Percentiles rank a stretch among this genome's conserved stretches.
Conservation (phyloP, 1,284 basidiomycete species). For the Ganoderma multipileum region DNA sequence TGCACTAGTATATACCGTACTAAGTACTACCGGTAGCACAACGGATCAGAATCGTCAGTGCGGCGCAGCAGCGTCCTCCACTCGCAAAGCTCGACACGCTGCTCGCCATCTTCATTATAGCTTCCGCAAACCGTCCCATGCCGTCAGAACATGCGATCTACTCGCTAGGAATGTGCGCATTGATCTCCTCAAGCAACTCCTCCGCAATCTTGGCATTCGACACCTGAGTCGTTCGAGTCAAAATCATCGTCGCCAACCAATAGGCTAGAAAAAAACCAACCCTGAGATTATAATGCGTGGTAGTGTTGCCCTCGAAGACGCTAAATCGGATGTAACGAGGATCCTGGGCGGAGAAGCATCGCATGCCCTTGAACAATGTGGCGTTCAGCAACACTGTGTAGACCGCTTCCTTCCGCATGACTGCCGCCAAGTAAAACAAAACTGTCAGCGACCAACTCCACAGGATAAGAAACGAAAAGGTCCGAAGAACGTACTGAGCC, state of each 20-base stretch:
- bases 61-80: not conserved
- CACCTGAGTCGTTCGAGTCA: constrained; percentile 34
- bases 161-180: constrained; percentile 41
- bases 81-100: not conserved
- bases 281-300: constrained; percentile 79
- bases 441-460: not conserved
- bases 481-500: constrained; percentile 63
- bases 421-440: constrained; percentile 47
- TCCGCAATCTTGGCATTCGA: constrained; percentile 43
- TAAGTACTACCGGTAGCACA: not conserved
- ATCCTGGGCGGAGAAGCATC: constrained; percentile 78
- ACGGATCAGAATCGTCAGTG: not conserved
- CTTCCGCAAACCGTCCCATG: not conserved
- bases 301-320: constrained; percentile 70
- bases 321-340: constrained; percentile 83
- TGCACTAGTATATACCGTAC: not conserved
- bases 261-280: constrained; percentile 51
- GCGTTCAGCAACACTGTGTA: constrained; percentile 87
- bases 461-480: not conserved
- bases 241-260: not conserved
- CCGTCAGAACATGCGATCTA: constrained; percentile 2
- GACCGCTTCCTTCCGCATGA: constrained; percentile 96
- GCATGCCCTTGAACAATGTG: constrained; percentile 88
- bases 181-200: constrained; percentile 45
- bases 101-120: not conserved